Conservation (phyloP, 2,329 filamentous ascomycete genomes). For the Pyricularia sp. region DNA sequence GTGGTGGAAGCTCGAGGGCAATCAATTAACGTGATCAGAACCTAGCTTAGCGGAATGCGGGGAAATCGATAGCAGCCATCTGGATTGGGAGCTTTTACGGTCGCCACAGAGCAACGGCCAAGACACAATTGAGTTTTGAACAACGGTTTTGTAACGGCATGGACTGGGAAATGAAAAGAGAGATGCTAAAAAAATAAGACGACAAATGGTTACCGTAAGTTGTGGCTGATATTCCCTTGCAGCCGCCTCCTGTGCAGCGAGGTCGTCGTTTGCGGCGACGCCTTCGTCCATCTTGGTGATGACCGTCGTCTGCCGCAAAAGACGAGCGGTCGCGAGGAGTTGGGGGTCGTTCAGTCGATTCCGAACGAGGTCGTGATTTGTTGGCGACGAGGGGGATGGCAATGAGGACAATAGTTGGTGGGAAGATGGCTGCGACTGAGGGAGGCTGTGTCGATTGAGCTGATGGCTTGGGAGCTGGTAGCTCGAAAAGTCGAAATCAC, state of each 20-base stretch:
- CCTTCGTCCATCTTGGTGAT: constrained; percentile 24
- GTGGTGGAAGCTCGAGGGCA: not conserved
- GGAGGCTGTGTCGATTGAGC: constrained; percentile 4
- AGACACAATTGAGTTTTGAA: not conserved
- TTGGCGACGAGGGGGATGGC: not conserved
- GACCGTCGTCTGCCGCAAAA: constrained; percentile 2
- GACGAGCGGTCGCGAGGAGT: not conserved
- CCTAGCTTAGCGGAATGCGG: constrained; percentile 8
- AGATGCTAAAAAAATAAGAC: not conserved
- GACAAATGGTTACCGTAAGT: constrained; percentile 37
- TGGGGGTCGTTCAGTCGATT: not conserved
- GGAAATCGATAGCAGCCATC: constrained; percentile 4
- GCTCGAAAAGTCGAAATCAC: not conserved
- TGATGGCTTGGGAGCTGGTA: constrained; percentile 3
- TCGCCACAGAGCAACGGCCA: not conserved
- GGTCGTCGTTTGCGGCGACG: constrained; percentile 25
- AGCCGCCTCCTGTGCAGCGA: constrained; percentile 51
- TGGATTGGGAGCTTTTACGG: not conserved
- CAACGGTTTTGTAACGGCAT: not conserved
- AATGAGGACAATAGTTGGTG: constrained; percentile 5
- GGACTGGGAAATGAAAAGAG: not conserved
- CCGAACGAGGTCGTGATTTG: constrained; percentile 1
- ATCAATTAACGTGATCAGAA: not conserved
- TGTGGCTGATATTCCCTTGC: constrained; percentile 49
- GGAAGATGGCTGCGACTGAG: constrained; percentile 7